phyloP scores from a whole-genome alignment of 108 stramenopile genomes.

The Nannochloropsis gaditana region DNA sequence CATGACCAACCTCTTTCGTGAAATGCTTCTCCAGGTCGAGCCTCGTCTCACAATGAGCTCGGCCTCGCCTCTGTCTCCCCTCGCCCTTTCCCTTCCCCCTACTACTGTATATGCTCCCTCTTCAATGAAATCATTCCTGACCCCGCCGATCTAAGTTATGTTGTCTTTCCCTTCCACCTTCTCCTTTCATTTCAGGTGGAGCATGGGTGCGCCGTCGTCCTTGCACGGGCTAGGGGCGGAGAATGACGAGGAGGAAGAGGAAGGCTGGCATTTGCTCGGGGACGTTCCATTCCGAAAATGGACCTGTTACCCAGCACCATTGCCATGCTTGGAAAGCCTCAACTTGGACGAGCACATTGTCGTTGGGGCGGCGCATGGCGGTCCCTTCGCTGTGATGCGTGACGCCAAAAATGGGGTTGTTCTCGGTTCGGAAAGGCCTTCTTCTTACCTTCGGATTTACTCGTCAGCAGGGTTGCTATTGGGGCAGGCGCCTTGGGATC shows the following conservation, averaged over 20 bases:
- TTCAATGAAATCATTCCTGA: too few species aligned
- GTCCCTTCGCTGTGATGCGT: constrained; percentile 41
- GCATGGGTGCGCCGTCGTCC: neutral
- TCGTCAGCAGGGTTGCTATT: constrained; percentile 28
- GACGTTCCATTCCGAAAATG: constrained; percentile 10
- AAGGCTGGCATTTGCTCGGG: neutral
- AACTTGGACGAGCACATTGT: constrained; percentile 31
- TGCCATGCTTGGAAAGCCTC: constrained; percentile 24
- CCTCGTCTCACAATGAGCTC: too few species aligned
- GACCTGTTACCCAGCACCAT: neutral
- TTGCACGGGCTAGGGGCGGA: neutral
- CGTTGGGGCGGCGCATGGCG: constrained; percentile 36
- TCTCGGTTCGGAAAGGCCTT: constrained; percentile 20
- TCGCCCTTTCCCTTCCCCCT: too few species aligned
- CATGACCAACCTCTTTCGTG: too few species aligned
- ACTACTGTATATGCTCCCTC: too few species aligned
- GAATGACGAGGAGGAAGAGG: neutral
- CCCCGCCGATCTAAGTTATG: too few species aligned
- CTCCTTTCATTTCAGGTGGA: neutral
- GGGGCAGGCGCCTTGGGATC: constrained; percentile 29
- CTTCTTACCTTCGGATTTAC: constrained; percentile 31
- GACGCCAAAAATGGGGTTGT: constrained; percentile 37
- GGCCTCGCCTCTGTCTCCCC: too few species aligned
- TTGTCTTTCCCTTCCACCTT: too few species aligned
- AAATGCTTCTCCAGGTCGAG: too few species aligned